Conservation (phyloP, 1,284 basidiomycete species). For the Meira miltonrushii region DNA sequence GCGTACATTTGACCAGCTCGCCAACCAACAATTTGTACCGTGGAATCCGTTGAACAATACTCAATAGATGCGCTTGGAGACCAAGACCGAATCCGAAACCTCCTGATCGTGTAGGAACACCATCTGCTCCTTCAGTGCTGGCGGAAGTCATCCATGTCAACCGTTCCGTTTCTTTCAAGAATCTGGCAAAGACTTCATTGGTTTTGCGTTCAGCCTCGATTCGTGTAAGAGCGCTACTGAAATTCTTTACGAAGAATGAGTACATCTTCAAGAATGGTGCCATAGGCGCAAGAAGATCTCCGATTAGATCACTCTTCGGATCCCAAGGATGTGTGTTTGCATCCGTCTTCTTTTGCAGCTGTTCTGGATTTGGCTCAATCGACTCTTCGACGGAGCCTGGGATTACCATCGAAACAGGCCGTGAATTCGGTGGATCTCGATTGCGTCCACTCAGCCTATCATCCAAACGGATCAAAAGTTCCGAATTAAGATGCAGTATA, state of each 20-base stretch:
- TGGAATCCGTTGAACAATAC: conserved; percentile 50
- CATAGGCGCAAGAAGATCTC: conserved; percentile 47
- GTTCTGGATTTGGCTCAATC: too few relatives aligned
- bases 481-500: conserved; percentile 79
- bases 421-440: neutral
- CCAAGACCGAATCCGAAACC: conserved; percentile 42
- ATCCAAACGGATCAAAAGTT: conserved; percentile 65
- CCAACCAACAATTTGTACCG: conserved; percentile 46
- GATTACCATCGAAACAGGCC: conserved; percentile 1
- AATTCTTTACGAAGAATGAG: conserved; percentile 51
- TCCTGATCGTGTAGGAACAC: conserved; percentile 13
- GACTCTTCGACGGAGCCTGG: neutral
- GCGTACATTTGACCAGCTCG: conserved; percentile 42
- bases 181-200: conserved; percentile 41
- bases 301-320: conserved; percentile 32
- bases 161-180: conserved; percentile 40
- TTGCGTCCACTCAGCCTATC: conserved; percentile 51
- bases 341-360: neutral
- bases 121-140: neutral
- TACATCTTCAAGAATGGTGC: conserved; percentile 53
- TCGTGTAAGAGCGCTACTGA: conserved; percentile 41
- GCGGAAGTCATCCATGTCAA: conserved; percentile 13
- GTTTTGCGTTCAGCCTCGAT: conserved; percentile 42
- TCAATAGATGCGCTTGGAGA: conserved; percentile 48
- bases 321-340: conserved; percentile 25